Base-by-base conservation (phyloP, 805 yeast species). In the Wickerhamomyces chambardii region DNA sequence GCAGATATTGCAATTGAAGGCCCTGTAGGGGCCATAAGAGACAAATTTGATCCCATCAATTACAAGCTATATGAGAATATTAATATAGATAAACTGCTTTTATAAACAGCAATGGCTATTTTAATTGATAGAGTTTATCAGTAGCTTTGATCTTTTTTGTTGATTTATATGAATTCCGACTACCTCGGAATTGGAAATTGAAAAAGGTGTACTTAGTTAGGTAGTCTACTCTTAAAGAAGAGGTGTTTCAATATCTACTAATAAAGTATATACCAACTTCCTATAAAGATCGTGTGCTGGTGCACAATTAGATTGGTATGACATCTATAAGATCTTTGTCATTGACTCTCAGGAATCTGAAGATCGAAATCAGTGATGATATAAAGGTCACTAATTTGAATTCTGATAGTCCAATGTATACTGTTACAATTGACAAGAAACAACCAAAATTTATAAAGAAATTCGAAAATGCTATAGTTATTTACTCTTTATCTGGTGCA, bases 1-100 rank as follows among this genome's bases (percentile, higher is more conserved):
- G 97, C 89, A 17, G 90, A 86, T 2, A 87, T 69, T 6, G 95
- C 95, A 48, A 90, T 84, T 2, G 96, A 84, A 4, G 95, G 87
- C 2, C 95, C 86, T 3, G 95, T 78, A 11, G 95, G 96, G 9
- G 95, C 84, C 53, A 86, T 61, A 25, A 84, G 64, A 2, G 97
- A 89, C 40, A 90, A 62, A 52, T 83, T 84, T 12, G 84, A 85
- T 14, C 96, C 97, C 97, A 89, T 87, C 3, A 22, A 15, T n/a
- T 12, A 12, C 17, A n/a, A n/a, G n/a, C n/a, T n/a, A n/a, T n/a
- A n/a, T n/a, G n/a, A n/a, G n/a, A n/a, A n/a, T n/a, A n/a, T n/a
- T 27, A 31, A 11, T 11, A 16, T 6, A 31, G 22, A 17, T n/a
- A 17, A 14, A 17, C 14, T 25, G 2, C 15, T 15, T 17, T 16